These are phyloP conservation scores for Begonia peltatifolia DNA, from an alignment of 306 rosid genomes.

Conservation along the genomic window DNA sequence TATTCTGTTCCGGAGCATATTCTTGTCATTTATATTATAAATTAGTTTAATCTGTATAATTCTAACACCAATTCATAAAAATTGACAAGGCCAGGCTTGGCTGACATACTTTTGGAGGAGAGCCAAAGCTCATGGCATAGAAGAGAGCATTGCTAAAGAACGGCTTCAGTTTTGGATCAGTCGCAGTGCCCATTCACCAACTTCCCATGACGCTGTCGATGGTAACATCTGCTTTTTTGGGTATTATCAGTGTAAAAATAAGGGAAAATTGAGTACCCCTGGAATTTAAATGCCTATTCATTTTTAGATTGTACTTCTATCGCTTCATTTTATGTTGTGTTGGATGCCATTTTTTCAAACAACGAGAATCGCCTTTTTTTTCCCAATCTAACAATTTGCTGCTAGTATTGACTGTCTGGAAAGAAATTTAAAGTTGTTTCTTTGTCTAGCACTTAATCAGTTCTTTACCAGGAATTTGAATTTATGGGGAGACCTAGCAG, in stretches of 20 bases:
- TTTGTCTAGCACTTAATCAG: not conserved
- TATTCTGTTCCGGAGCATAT: not conserved
- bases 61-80: too few relatives aligned
- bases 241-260: not conserved
- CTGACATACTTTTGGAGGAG: slow-evolving; percentile 97
- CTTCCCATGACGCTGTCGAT: slow-evolving; percentile 88
- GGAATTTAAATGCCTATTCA: too few relatives aligned
- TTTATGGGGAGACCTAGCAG: too few relatives aligned
- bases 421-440: not conserved
- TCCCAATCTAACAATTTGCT: too few relatives aligned
- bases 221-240: slow-evolving; percentile 25
- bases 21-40: too few relatives aligned
- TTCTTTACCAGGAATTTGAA: too few relatives aligned
- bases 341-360: not conserved
- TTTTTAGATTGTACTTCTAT: not conserved
- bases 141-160: slow-evolving; percentile 68
- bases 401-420: not conserved
- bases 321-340: too few relatives aligned
- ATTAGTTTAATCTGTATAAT: too few relatives aligned
- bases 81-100: slow-evolving; percentile 53
- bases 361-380: too few relatives aligned
- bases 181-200: slow-evolving; percentile 71
- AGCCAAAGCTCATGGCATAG: slow-evolving; percentile 79
- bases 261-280: too few relatives aligned
- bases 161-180: slow-evolving; percentile 87